These are phyloP conservation scores for Suillus paluster DNA, from an alignment of 768 basidiomycete genomes.

Conservation along the genomic window DNA sequence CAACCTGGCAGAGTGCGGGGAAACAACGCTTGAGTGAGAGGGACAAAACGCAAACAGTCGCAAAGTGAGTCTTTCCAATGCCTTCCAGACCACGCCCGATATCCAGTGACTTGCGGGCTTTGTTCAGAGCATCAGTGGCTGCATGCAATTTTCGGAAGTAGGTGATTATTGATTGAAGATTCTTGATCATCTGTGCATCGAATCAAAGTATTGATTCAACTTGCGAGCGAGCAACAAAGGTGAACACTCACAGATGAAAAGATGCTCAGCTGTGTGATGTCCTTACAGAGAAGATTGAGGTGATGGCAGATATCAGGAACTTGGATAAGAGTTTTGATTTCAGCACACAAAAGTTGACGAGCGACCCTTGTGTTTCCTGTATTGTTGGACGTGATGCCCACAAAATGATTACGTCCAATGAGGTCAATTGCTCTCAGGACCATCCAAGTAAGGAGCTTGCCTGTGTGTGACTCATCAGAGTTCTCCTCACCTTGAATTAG, in stretches of 20 bases:
- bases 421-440: background rate
- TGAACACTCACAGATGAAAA: too few relatives aligned
- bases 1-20: constrained; percentile 21
- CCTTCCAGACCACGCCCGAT: constrained; percentile 23
- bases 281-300: too few relatives aligned
- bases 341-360: background rate
- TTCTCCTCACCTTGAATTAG: too few relatives aligned
- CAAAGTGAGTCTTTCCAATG: constrained; percentile 32
- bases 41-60: constrained; percentile 21
- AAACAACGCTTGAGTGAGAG: constrained; percentile 21
- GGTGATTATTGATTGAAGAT: constrained; percentile 22
- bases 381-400: background rate
- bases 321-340: background rate
- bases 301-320: too few relatives aligned
- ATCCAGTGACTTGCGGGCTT: constrained; percentile 14
- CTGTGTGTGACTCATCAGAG: background rate
- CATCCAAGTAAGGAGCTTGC: background rate
- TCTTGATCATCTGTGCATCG: constrained; percentile 13
- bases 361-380: background rate
- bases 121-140: constrained; percentile 19
- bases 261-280: too few relatives aligned
- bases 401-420: background rate
- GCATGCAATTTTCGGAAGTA: constrained; percentile 25
- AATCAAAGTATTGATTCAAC: too few relatives aligned
- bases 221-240: too few relatives aligned